Evolutionary conservation across 2,329 filamentous ascomycete genomes (phyloP), one percentile per base, ranked within the genome.

Genomic region (Penicillium janthinellum): DNA sequence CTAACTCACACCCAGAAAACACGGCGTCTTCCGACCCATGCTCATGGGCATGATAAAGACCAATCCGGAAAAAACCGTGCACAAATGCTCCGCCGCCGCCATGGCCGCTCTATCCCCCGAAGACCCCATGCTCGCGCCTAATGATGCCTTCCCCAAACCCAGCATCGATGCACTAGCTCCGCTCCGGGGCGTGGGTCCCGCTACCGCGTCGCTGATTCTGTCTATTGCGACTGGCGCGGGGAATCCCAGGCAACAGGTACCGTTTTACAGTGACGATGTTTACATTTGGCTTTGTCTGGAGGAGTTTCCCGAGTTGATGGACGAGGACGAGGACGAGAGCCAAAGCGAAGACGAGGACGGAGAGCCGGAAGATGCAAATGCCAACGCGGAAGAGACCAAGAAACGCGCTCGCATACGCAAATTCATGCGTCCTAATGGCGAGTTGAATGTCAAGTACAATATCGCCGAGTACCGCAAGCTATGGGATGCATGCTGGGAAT

Each of bases 261-360:
- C 78, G 0, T 81, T 80, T 48, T 80, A 77, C 60, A 78, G 77
- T 41, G 78, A 81, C 45, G 77, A 80, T 62, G 58, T 75, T 22
- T 80, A 70, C 54, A 63, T 72, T 10, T 81, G 78, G 78, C 62
- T 80, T 2, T 71, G 72, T 70, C 17, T 69, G 39, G 57, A 63
- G 20, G 60, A 61, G 8, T 72, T 65, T 31, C 69, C 71, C 3
- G 58, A 48, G 49, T 48, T 28, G 20, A 14, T 56, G 34, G 54
- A 37, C 8, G 41, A 5, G 35, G 50, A 42, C 6, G 38, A 31
- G 22, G 25, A 42, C 14, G 49, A 52, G 10, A 5, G 35, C 4
- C 5, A 22, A 3, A 20, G 17, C 25, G 44, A 47, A 0, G 12
- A 47, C 22, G 22, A 22, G 22, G 3, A 22, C 22, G 22, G 22